Percentiles rank a stretch among this genome's conserved stretches.
Conservation (phyloP, 129 eudicot genomes). For the Logfia minima region DNA sequence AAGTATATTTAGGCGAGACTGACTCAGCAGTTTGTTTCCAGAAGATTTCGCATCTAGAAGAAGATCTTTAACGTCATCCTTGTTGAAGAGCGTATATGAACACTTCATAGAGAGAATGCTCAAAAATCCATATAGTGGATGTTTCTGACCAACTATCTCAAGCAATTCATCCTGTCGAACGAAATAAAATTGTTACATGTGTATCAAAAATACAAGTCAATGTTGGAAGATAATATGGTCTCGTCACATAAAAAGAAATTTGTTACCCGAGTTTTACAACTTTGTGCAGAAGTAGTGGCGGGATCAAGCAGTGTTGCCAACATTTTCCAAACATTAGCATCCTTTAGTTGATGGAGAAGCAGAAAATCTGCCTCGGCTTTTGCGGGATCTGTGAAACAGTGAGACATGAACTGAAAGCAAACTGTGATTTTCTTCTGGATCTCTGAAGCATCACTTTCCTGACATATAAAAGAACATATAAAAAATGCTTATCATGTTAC, state of each 20-base stretch:
- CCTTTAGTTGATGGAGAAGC: conserved; percentile 82
- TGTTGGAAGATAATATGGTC: not conserved
- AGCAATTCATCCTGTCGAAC: conserved; percentile 69
- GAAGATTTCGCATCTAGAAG: conserved; percentile 68
- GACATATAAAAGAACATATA: conserved; percentile 8
- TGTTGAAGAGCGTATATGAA: conserved; percentile 80
- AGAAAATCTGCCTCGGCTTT: conserved; percentile 80
- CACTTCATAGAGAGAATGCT: conserved; percentile 81
- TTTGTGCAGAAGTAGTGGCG: conserved; percentile 53
- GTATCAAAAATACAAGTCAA: conserved; percentile 2
- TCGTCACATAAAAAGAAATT: not conserved
- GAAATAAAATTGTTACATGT: not conserved
- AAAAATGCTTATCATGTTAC: not conserved
- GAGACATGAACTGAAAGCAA: conserved; percentile 76
- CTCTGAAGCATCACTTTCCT: conserved; percentile 72
- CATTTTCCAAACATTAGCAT: conserved; percentile 83
- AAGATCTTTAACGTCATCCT: conserved; percentile 88
- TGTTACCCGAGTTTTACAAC: conserved; percentile 59
- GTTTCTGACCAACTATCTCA: conserved; percentile 75
- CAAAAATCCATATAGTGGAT: conserved; percentile 71
- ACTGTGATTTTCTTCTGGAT: conserved; percentile 56
- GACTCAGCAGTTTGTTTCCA: conserved; percentile 41
- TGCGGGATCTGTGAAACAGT: conserved; percentile 71
- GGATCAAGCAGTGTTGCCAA: conserved; percentile 68
- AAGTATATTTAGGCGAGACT: conserved; percentile 86